These are phyloP conservation scores for Ophiostoma tasmaniense DNA, from an alignment of 2,329 filamentous ascomycete species.

Conservation along the genomic window DNA sequence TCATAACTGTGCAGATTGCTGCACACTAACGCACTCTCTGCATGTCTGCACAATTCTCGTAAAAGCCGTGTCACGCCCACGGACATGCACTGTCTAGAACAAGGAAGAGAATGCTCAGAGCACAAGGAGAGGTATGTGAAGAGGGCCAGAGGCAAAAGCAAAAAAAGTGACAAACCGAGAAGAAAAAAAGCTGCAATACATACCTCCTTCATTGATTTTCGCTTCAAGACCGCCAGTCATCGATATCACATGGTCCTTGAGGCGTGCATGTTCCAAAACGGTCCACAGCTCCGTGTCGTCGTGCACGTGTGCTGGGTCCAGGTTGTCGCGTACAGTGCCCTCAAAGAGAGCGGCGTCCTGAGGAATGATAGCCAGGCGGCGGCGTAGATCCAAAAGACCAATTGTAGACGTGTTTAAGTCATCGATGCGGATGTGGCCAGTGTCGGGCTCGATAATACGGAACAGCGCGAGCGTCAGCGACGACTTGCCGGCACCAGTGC, in stretches of 20 bases:
- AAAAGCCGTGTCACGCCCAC: slow-evolving; percentile 1
- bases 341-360: slow-evolving; percentile 91
- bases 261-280: slow-evolving; percentile 80
- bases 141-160: neutral
- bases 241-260: slow-evolving; percentile 78
- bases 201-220: slow-evolving; percentile 86
- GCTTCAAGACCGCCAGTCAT: slow-evolving; percentile 91
- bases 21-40: neutral
- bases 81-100: neutral
- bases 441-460: slow-evolving; percentile 82
- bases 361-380: slow-evolving; percentile 90
- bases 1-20: neutral
- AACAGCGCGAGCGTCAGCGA: slow-evolving; percentile 88
- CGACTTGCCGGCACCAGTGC: slow-evolving; percentile 93
- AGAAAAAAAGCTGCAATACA: slow-evolving; percentile 31
- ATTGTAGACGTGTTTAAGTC: slow-evolving; percentile 81
- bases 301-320: slow-evolving; percentile 89
- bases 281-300: slow-evolving; percentile 98
- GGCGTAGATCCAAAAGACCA: slow-evolving; percentile 77
- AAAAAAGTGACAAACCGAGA: neutral
- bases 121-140: neutral
- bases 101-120: neutral
- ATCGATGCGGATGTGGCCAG: slow-evolving; percentile 83
- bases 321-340: slow-evolving; percentile 70
- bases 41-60: neutral